Conservation (phyloP, 352 stramenopile species). For the Phytophthora cryptogea region DNA sequence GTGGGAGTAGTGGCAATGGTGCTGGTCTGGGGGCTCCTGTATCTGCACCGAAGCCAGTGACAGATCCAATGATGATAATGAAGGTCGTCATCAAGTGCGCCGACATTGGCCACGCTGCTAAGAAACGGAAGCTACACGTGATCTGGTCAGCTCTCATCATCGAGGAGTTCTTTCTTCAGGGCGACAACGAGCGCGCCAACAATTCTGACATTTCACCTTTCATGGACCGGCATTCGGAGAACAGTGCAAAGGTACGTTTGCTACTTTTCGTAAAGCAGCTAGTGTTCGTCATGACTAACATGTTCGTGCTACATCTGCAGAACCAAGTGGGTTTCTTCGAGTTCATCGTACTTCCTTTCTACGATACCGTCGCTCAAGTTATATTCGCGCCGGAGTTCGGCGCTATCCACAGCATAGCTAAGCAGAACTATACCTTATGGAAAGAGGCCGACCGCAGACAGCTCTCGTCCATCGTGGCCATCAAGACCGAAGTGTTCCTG, state of each 20-base stretch:
- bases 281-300: slow-evolving; percentile 1
- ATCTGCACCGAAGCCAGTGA: slow-evolving; percentile 36
- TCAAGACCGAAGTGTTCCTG: slow-evolving; percentile 81
- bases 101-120: slow-evolving; percentile 93
- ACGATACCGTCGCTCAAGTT: slow-evolving; percentile 77
- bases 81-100: slow-evolving; percentile 90
- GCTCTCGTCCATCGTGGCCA: slow-evolving; percentile 81
- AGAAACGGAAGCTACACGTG: slow-evolving; percentile 82
- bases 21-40: slow-evolving; percentile 14
- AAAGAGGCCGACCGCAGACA: slow-evolving; percentile 80
- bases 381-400: slow-evolving; percentile 77
- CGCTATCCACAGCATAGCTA: slow-evolving; percentile 75
- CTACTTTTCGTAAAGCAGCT: slow-evolving; percentile 1
- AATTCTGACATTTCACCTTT: slow-evolving; percentile 91
- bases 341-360: slow-evolving; percentile 85
- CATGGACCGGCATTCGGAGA: slow-evolving; percentile 90
- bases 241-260: slow-evolving; percentile 75
- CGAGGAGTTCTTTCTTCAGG: slow-evolving; percentile 95
- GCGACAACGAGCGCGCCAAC: slow-evolving; percentile 91
- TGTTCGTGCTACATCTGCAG: slow-evolving; percentile 27
- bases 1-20: slow-evolving; percentile 21
- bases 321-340: slow-evolving; percentile 89
- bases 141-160: slow-evolving; percentile 94
- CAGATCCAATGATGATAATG: slow-evolving; percentile 88
- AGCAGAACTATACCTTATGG: slow-evolving; percentile 87